phyloP scores from a whole-genome alignment of 371 early-diverging fungal species.

The Mortierella sp. region DNA sequence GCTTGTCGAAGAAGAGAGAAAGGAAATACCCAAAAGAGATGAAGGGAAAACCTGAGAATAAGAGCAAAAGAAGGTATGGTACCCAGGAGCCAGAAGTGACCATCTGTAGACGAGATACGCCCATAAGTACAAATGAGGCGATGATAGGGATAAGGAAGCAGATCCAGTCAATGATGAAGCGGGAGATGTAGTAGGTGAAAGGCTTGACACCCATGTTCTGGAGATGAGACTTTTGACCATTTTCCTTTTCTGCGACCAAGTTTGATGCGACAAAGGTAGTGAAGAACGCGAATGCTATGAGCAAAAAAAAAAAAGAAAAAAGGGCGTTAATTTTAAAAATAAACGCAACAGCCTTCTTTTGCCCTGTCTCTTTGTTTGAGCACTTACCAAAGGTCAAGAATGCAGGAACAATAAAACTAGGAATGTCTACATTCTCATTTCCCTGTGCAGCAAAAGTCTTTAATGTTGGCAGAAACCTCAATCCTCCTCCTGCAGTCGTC shows the following conservation, averaged over 20 bases:
- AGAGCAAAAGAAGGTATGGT: slow-evolving; percentile 45
- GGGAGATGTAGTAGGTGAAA: slow-evolving; percentile 48
- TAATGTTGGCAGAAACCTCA: slow-evolving; percentile 39
- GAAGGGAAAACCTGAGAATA: slow-evolving; percentile 43
- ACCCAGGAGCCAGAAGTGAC: slow-evolving; percentile 51
- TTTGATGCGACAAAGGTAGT: slow-evolving; percentile 49
- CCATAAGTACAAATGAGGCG: slow-evolving; percentile 38
- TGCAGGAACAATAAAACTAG: slow-evolving; percentile 55
- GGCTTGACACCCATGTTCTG: slow-evolving; percentile 56
- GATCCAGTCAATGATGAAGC: slow-evolving; percentile 43
- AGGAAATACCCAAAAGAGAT: slow-evolving; percentile 51
- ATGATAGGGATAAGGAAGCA: slow-evolving; percentile 52
- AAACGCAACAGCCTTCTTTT: background rate
- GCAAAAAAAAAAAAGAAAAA: background rate
- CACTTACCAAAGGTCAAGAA: slow-evolving; percentile 57
- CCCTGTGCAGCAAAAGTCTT: slow-evolving; percentile 52
- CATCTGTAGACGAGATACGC: slow-evolving; percentile 34
- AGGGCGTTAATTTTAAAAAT: background rate
- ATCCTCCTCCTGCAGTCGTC: slow-evolving; percentile 18
- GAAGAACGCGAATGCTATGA: slow-evolving; percentile 51
- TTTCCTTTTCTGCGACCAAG: slow-evolving; percentile 54
- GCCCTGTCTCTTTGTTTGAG: no score
- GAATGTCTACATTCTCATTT: slow-evolving; percentile 53
- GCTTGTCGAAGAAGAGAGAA: slow-evolving; percentile 51
- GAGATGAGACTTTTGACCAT: slow-evolving; percentile 53